Evolutionary conservation across 495 filamentous ascomycete species (phyloP), one percentile per base, ranked within the genome.

Genomic region (Glarea lozoyensis): DNA sequence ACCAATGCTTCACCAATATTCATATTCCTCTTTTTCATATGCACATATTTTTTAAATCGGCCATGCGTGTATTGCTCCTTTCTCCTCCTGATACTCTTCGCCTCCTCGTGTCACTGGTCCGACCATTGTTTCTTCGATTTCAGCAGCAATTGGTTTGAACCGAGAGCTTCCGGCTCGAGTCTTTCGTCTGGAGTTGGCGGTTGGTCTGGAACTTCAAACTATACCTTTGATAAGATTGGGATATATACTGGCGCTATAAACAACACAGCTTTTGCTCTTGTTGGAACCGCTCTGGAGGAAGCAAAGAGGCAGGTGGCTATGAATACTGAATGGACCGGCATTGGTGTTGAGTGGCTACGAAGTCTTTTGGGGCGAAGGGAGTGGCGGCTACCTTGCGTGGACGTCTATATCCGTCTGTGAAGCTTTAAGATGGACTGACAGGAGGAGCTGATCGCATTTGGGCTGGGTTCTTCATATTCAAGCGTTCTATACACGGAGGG

Each of bases 51-150:
- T 59, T 78, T 94, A 50, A 88, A 90, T 59, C 76, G 87, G 42
- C 87, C 87, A 43, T 94, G 87, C 66, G 76, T 89, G 54, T 88
- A 94, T 74, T 94, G 87, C 71, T 89, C 86, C 42, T 73, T 87
- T 43, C 79, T 94, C 22, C 84, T 94, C 42, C 68, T 93, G 48
- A 85, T 90, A 43, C 82, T 94, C 49, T 94, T 94, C 68, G 69
- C 80, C 35, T 89, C 85, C 12, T 89, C 85, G 20, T 94, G 87
- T 65, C 80, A 89, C 72, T 94, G 87, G 87, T 84, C 82, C 46
- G 86, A 92, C 56, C 79, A 79, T 19, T 94, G 87, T 61, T 87
- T 90, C 66, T 85, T 94, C 56, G 85, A 92, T 61, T 73, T 88
- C 32, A 69, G 68, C 54, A 79, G 81, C 50, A 85, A 89, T 65